Percentiles rank a stretch among this genome's conserved stretches.
Evolutionary conservation across 257 asterid genomes (phyloP).

Genomic region (Rubia yunnanensis): DNA sequence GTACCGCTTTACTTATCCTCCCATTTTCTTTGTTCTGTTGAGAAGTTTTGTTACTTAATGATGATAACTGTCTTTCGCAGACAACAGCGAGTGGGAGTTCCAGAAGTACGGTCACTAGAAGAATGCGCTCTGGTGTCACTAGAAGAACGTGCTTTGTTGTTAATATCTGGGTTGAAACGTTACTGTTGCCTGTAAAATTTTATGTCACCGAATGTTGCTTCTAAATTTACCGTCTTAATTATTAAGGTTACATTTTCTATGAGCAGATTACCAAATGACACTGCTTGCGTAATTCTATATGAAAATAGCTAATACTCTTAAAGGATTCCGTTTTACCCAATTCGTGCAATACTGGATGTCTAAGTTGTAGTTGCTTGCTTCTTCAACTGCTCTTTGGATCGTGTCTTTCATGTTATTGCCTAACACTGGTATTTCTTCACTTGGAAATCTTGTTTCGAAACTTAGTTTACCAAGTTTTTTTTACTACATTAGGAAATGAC

Average conservation of each 20-base stretch:
- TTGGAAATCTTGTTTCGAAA: too few relatives aligned
- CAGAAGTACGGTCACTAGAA: slow-evolving; percentile 88
- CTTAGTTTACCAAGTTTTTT: too few relatives aligned
- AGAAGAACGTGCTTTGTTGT: not conserved
- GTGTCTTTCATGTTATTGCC: too few relatives aligned
- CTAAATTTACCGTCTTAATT: too few relatives aligned
- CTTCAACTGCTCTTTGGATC: too few relatives aligned
- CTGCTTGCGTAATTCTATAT: not conserved
- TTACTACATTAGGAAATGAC: too few relatives aligned
- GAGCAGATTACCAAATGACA: not conserved
- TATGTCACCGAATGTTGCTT: not conserved
- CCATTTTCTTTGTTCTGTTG: not conserved
- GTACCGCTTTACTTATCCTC: slow-evolving; percentile 18
- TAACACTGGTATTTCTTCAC: too few relatives aligned
- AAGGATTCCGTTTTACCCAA: not conserved
- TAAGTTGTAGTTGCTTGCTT: too few relatives aligned
- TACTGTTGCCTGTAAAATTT: not conserved
- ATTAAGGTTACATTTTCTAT: too few relatives aligned
- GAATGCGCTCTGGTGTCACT: not conserved
- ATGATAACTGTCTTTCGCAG: slow-evolving; percentile 26
- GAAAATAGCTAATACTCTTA: not conserved
- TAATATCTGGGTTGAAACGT: too few relatives aligned
- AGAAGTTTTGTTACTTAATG: not conserved
- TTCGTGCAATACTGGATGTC: too few relatives aligned
- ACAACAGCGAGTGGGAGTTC: slow-evolving; percentile 98